These are phyloP conservation scores for Limonium bicolor DNA, from an alignment of 148 eudicot genomes.

Conservation along the genomic window DNA sequence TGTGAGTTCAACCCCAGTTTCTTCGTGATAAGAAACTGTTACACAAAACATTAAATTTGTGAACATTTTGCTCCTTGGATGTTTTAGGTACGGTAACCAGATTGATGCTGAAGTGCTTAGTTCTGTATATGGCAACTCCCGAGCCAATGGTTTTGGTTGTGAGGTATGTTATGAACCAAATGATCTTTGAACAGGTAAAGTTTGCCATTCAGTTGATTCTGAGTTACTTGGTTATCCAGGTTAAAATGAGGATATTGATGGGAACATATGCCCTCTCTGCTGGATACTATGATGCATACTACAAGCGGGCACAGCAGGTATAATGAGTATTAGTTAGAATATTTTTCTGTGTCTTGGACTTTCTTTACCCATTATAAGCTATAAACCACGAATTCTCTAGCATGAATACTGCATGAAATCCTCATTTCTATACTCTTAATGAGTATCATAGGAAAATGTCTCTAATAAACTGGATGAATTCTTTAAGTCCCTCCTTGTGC, in stretches of 20 bases:
- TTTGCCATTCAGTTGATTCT: too few species aligned
- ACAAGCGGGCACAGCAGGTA: slow-evolving; percentile 99
- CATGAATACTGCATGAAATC: too few species aligned
- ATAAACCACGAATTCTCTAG: too few species aligned
- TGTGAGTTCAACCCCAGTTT: too few species aligned
- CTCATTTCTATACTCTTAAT: too few species aligned
- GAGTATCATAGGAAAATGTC: too few species aligned
- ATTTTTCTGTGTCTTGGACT: background rate
- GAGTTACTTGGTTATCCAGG: slow-evolving; percentile 48
- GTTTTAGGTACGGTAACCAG: slow-evolving; percentile 82
- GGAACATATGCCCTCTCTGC: slow-evolving; percentile 99
- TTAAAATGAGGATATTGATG: slow-evolving; percentile 90
- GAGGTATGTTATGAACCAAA: slow-evolving; percentile 62
- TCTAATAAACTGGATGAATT: too few species aligned
- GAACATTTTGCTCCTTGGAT: background rate
- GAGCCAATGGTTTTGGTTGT: slow-evolving; percentile 84
- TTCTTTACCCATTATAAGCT: background rate
- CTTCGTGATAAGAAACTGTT: too few species aligned
- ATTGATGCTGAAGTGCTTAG: slow-evolving; percentile 62
- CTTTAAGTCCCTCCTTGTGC: too few species aligned
- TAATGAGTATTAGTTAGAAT: background rate
- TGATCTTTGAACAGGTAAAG: too few species aligned
- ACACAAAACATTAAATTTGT: too few species aligned
- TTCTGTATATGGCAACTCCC: slow-evolving; percentile 62
- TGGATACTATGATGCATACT: slow-evolving; percentile 97